Evolutionary conservation across 495 filamentous ascomycete genomes (phyloP).

Genomic region (Penicillium paxilli): DNA sequence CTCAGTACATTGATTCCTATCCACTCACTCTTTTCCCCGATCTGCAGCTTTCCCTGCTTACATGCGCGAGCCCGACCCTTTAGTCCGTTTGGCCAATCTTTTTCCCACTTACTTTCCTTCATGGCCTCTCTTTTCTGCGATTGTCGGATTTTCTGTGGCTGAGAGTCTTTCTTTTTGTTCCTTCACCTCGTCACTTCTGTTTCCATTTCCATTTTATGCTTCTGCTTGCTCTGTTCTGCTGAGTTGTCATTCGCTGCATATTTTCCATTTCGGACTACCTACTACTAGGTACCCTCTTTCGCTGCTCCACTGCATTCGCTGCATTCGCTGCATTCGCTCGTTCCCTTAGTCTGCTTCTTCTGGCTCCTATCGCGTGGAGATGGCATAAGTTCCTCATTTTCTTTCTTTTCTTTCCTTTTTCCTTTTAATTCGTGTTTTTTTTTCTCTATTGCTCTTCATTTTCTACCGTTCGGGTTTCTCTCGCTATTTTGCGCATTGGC

Average conservation of each 20-base stretch:
- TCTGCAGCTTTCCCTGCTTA: constrained; percentile 42
- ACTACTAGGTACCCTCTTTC: background rate
- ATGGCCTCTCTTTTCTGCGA: constrained; percentile 15
- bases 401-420: constrained; percentile 9
- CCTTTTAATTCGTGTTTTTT: constrained; percentile 7
- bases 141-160: constrained; percentile 23
- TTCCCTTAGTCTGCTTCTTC: background rate
- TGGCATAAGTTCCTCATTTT: background rate
- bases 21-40: constrained; percentile 7
- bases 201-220: constrained; percentile 17
- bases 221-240: background rate
- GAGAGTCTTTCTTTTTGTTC: constrained; percentile 15
- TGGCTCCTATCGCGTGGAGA: background rate
- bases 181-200: constrained; percentile 20
- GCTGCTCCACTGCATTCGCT: background rate
- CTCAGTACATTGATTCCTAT: no score
- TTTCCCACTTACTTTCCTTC: background rate
- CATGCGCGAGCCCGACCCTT: constrained; percentile 34
- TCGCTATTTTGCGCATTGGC: constrained; percentile 9
- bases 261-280: background rate
- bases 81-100: background rate
- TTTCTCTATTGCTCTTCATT: constrained; percentile 6
- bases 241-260: background rate
- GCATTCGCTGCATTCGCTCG: no score
- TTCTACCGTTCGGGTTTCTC: constrained; percentile 12